phyloP scores from a whole-genome alignment of 2,329 filamentous ascomycete species.

The Zymoseptoria brevis region DNA sequence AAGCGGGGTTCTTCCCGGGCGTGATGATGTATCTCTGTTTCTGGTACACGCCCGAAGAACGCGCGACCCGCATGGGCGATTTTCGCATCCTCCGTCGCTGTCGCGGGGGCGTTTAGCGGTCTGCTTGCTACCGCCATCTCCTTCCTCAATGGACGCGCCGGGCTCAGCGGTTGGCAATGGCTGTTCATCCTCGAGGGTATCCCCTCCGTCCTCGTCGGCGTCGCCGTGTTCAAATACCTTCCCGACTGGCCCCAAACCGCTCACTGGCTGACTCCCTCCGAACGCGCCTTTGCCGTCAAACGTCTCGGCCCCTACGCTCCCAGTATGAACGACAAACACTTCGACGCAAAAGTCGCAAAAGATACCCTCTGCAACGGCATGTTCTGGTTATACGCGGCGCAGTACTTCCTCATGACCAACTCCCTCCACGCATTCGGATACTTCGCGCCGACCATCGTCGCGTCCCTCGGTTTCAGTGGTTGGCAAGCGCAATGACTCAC shows the following conservation, averaged over 20 bases:
- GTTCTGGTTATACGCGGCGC: constrained; percentile 35
- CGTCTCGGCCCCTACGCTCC: constrained; percentile 28
- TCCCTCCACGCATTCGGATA: constrained; percentile 59
- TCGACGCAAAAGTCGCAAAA: constrained; percentile 34
- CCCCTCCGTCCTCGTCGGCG: constrained; percentile 35
- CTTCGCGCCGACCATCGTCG: constrained; percentile 49
- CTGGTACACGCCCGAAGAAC: constrained; percentile 64
- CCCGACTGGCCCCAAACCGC: constrained; percentile 53
- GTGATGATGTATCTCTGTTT: constrained; percentile 54
- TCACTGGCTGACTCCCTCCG: constrained; percentile 45
- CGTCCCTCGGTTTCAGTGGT: constrained; percentile 37
- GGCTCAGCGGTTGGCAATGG: constrained; percentile 22
- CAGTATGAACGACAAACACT: constrained; percentile 6
- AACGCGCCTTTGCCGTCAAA: constrained; percentile 33
- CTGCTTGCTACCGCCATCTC: constrained; percentile 43
- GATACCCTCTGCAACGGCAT: constrained; percentile 40
- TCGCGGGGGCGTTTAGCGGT: constrained; percentile 60
- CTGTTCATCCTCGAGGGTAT: constrained; percentile 20
- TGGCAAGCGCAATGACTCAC: constrained; percentile 38
- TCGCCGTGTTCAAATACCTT: constrained; percentile 40
- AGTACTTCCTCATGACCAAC: constrained; percentile 45
- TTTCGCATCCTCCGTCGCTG: constrained; percentile 69
- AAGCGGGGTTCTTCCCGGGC: constrained; percentile 61
- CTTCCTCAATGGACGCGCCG: constrained; percentile 28
- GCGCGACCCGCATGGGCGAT: constrained; percentile 60